phyloP scores from a whole-genome alignment of 495 filamentous ascomycete species.

The Niebla homalea region DNA sequence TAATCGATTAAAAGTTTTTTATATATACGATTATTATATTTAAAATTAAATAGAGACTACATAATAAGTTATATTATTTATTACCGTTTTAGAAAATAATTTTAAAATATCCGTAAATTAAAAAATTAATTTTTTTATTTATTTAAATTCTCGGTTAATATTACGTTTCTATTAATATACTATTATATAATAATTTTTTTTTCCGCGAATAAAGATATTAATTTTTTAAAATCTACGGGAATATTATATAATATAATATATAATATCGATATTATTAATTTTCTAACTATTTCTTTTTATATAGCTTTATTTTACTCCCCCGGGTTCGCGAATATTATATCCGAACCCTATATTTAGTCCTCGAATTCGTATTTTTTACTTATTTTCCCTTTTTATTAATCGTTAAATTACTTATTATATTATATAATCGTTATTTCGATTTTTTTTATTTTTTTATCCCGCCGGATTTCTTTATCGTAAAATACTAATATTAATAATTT shows the following conservation, averaged over 20 bases:
- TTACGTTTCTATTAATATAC: neutral
- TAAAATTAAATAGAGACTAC: too few species aligned
- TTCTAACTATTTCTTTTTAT: neutral
- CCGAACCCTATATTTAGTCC: too few species aligned
- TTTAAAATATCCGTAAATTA: too few species aligned
- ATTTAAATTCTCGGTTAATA: too few species aligned
- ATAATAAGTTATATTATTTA: too few species aligned
- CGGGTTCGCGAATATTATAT: too few species aligned
- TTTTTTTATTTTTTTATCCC: constrained; percentile 2
- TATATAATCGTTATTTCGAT: neutral
- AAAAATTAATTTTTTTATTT: too few species aligned
- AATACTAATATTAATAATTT: neutral
- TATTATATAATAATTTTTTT: neutral
- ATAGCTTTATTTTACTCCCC: neutral
- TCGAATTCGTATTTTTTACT: too few species aligned
- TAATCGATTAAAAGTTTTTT: too few species aligned
- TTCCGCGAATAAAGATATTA: neutral
- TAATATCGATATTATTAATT: neutral
- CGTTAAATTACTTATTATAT: neutral
- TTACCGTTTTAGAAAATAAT: too few species aligned
- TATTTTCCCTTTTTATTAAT: too few species aligned
- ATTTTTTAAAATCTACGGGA: neutral
- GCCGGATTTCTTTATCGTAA: constrained; percentile 7
- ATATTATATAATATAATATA: neutral
- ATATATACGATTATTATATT: too few species aligned